Evolutionary conservation across 257 asterid genomes (phyloP).

Genomic region (Gentiana macrophylla): DNA sequence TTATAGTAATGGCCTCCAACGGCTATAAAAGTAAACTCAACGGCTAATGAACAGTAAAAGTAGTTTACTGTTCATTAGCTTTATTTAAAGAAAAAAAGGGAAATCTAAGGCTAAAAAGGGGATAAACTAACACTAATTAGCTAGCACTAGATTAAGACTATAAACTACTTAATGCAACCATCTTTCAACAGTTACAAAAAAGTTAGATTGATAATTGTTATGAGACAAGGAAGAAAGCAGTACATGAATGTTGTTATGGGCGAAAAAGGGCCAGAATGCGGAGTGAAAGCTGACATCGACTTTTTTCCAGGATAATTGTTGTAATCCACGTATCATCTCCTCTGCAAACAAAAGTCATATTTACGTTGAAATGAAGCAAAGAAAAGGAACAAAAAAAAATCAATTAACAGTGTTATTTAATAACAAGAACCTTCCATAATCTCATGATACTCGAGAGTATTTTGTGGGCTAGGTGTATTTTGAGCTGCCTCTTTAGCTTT

Average conservation of each 20-base stretch:
- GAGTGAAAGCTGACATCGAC: constrained; percentile 88
- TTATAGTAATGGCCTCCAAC: no score
- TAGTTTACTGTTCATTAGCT: no score
- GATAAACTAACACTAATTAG: no score
- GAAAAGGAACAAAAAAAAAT: background rate
- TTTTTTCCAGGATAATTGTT: constrained; percentile 72
- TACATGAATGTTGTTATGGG: constrained; percentile 85
- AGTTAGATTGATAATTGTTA: no score
- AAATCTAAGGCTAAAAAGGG: no score
- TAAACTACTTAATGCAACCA: no score
- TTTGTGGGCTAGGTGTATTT: constrained; percentile 41
- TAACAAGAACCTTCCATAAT: constrained; percentile 60
- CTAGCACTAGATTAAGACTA: no score
- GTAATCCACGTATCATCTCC: constrained; percentile 79
- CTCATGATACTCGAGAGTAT: constrained; percentile 63
- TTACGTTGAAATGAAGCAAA: background rate
- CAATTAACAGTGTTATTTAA: background rate
- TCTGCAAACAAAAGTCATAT: constrained; percentile 29
- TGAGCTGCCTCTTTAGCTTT: constrained; percentile 86
- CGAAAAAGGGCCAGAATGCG: constrained; percentile 73
- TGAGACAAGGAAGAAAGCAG: constrained; percentile 7
- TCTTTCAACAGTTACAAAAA: no score
- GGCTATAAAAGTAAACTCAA: no score
- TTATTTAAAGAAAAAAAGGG: no score
- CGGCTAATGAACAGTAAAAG: no score